Base-by-base conservation (phyloP, 148 eudicot genomes). In the Rhododendron molle region DNA sequence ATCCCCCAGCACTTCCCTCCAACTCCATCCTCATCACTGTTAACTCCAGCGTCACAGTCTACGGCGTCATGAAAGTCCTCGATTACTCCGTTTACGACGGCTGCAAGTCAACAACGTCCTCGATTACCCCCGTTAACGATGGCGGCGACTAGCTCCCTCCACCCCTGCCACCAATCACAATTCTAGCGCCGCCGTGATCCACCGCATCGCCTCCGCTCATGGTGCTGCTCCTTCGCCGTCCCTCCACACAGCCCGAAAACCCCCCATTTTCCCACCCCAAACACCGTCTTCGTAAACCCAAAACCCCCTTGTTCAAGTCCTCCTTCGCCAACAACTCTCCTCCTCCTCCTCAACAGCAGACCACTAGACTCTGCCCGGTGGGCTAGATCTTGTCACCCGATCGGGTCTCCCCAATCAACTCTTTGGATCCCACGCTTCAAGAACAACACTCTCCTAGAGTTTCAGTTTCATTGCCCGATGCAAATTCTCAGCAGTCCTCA, bases 351-450 rank as follows among this genome's bases (percentile, higher is more conserved):
- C 92, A 91, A 85, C 92, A 91, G 86, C 90, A 87, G 86, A 83
- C 50, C 50, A 9, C 50, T 47, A 47, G 88, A 54, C 77, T 88
- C 32, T 83, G 88, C 21, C 56, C 92, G 3, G 94, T 92, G 65
- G 91, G 92, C 76, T 89, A 92, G 92, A 96, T 96, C 89, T 93
- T 96, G 82, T 94, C 98, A 7, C 98, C 98, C 40, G 98, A 98
- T 10, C 92, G 98, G 78, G 98, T 94, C 72, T 96, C 98, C 10
- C 98, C 98, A 1, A 93, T 96, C 56, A 92, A 93, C 62, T 85
- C 92, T 30, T 32, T 32, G 34, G 92, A 90, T 62, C 88, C 89
- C 54, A 76, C 83, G 16, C 50, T 44, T 30, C 88, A 62, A 73
- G 88, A 34, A 44, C 34, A 32, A 32, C 34, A 32, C 85, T 32